Evolutionary conservation across 1,284 basidiomycete species (phyloP), one percentile per base, ranked within the genome.

Genomic region (Heterobasidion irregulare): DNA sequence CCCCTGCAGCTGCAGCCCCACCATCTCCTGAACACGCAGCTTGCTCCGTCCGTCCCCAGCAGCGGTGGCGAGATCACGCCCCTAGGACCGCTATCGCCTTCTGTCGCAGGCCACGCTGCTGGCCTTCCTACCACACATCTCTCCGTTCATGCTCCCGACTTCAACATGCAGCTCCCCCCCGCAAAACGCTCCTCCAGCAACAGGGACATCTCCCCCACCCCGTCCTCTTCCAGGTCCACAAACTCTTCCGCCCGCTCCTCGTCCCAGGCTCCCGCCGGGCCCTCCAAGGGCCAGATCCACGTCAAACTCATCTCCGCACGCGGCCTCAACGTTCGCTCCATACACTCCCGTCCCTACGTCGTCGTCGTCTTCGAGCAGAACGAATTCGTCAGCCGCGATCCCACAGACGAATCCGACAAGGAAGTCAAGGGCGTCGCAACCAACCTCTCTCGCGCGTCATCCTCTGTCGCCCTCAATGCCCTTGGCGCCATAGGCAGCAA

Each of bases 311-410:
- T 99, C 69, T 85, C 89, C 58, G 97, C 92, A 5, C 84, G 93
- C 56, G 83, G 83, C n/a, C 84, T 99, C 66, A 85, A 86, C 61
- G 86, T 92, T 49, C 76, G 78, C 43, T 78, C 84, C 26, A 68
- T 80, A 16, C 72, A 76, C 52, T 83, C 88, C 2, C 80, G 89
- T 19, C 97, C 96, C 12, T 99, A 99, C 69, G 92, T 94, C 62
- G 96, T 99, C 67, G 94, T 97, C 63, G 90, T 95, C 70, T 99
- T 98, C 71, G 96, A 99, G 76, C 92, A 98, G 73, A 98, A 95
- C 79, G 96, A 99, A 73, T 99, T 98, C 68, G 89, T 99, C 67
- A 89, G 87, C 61, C 78, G 96, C 57, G 92, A 97, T 66, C 93
- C 96, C 18, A 91, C 89, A 47, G 79, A 85, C 62, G 92, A 93